phyloP scores from a whole-genome alignment of 352 stramenopile species.

The Blastocystis sp. region DNA sequence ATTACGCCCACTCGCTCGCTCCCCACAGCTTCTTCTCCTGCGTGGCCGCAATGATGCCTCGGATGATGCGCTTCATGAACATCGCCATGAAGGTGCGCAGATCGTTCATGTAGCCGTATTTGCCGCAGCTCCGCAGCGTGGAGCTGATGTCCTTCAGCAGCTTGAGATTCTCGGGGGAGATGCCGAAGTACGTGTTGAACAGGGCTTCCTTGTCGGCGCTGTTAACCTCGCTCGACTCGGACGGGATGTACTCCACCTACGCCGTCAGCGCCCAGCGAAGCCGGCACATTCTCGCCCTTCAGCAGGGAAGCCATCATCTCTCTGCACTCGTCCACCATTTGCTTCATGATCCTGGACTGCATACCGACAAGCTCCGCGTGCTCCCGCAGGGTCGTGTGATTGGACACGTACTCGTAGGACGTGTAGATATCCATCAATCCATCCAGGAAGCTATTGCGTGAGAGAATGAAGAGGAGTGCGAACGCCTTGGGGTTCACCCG shows the following conservation, averaged over 20 bases:
- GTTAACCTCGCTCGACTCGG: neutral
- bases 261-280: neutral
- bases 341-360: conserved; percentile 8
- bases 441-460: conserved; percentile 30
- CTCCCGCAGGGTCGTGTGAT: conserved; percentile 12
- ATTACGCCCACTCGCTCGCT: neutral
- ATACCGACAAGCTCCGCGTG: neutral
- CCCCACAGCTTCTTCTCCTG: conserved; percentile 19
- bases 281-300: neutral
- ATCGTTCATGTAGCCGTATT: conserved; percentile 35
- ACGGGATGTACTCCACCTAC: conserved; percentile 25
- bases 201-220: neutral
- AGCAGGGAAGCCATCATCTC: neutral
- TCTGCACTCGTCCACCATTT: conserved; percentile 47
- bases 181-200: conserved; percentile 40
- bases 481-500: conserved; percentile 22
- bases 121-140: conserved; percentile 29
- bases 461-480: neutral
- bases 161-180: neutral
- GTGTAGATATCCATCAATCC: conserved; percentile 39
- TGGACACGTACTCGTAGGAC: conserved; percentile 3
- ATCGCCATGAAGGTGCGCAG: conserved; percentile 35
- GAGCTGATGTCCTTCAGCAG: conserved; percentile 47
- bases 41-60: neutral
- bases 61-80: conserved; percentile 43